Evolutionary conservation across 306 rosid species (phyloP), one percentile per base, ranked within the genome.

Genomic region (Delonix regia): DNA sequence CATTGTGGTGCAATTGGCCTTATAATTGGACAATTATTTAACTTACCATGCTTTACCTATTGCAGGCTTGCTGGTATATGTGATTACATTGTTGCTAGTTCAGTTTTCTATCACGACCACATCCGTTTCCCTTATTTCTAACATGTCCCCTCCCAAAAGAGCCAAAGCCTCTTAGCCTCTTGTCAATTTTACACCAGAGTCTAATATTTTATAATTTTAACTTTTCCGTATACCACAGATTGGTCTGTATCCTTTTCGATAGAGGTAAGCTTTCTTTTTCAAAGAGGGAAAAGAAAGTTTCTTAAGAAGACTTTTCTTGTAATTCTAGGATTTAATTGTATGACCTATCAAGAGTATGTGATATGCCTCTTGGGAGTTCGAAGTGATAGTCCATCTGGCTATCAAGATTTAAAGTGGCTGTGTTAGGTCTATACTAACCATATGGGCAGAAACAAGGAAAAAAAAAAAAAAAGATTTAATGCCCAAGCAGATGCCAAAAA

Each of bases 101-200:
- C 77, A 79, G 80, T 67, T 82, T 9, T 41, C n/a, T 64, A 75
- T 68, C 73, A 60, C 80, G 71, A 75, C 57, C 59, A 75, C 84
- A 36, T 68, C 77, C 9, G 6, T 56, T 76, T 74, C 86, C 73
- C 92, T 93, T 51, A 71, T 93, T 28, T 53, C 78, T 53, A 90
- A 93, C 87, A 93, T 90, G 98, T 85, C 89, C n/a, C 98, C 94
- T 72, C 94, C 96, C 71, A 90, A 76, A 85, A 88, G 85, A 68
- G 78, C 94, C 27, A 90, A 86, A 68, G 72, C 90, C 27, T 86
- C 94, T 22, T 85, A 85, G 69, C 55, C 55, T 25, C 57, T 72
- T 27, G 0, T 57, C 7, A 4, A 5, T 69, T 61, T 67, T 60
- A 4, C 61, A 6, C 24, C 62, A 59, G 41, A 78, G 28, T 60